Base-by-base conservation (phyloP, 192 early-diverging fungal species). In the Chytriomyces hyalinus region DNA sequence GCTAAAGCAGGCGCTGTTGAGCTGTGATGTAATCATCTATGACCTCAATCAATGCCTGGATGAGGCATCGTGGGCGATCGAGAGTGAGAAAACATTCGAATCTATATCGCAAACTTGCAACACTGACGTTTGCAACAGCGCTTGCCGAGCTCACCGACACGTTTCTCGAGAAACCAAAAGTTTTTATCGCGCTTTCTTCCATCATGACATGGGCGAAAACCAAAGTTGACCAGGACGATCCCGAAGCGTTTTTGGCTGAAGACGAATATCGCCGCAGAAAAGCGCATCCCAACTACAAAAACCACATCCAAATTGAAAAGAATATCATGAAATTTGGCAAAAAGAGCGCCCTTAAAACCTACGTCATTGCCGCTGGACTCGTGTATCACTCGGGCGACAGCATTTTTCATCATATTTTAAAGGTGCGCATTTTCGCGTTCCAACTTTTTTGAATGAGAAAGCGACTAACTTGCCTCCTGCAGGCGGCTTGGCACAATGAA, bases 201-300 rank as follows among this genome's bases (percentile, higher is more conserved):
- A 81, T 90, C 61, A 85, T 90, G 84, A 90, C 89, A 15, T 90
- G 89, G 89, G 87, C 84, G 5, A 73, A 78, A 47, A 90, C 89
- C 0, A 90, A 90, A 76, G 74, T 85, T 4, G 89, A 90, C 61
- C 81, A 85, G 62, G 89, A 90, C 49, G 88, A 90, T 70, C 80
- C 85, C 5, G 89, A 90, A 17, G 83, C 84, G 4, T 81, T 81
- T 44, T 62, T 90, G 10, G 78, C 84, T 8, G 89, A 90, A 68
- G 87, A 90, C 68, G 89, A 90, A 74, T 90, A 85, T 65, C 82
- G 89, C 10, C 79, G 88, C 28, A 66, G 89, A 36, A 87, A 87
- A 51, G 80, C 87, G 11, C 89, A 90, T 62, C 85, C 89, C 6
- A 89, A 90, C 65, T 90, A 86, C 76, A 90, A 87, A 67, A 67